Evolutionary conservation across 2,329 filamentous ascomycete genomes (phyloP), one percentile per base, ranked within the genome.

Genomic region (Cadophora malorum): DNA sequence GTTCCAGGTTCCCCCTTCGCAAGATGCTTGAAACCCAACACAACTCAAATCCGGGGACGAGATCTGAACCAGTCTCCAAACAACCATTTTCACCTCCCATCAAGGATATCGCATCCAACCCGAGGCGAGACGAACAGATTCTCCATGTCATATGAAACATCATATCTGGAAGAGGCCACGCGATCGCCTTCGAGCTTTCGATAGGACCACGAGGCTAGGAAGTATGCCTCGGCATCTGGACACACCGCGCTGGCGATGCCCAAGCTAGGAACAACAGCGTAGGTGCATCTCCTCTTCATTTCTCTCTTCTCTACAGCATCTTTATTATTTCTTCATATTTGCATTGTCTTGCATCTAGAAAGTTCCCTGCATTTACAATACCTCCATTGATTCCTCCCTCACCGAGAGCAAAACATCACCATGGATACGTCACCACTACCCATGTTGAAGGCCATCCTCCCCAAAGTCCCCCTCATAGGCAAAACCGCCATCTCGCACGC

Each of bases 401-500:
- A 2, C 19, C 14, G n/a, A 41, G 16, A 55, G 33, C 33, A 8
- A 47, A 61, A 50, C n/a, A 31, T 35, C 64, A 63, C 45, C 7
- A 75, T 74, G 72, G 73, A 75, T 35, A 55, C 67, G 38, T 71
- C 69, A 16, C 68, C 75, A 2, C 25, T 74, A 10, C 69, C 71
- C 21, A 53, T 76, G 19, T 58, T 75, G 31, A 76, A 72, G 56
- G 71, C 72, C 0, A 56, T 76, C 6, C 45, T 88, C 31, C 84
- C 87, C 10, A 83, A 85, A 71, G 74, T 92, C 1, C 90, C 91
- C 0, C 80, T 89, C 10, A 81, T 92, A 9, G 75, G 86, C n/a
- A 88, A 87, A 70, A 85, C 89, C 1, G 83, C 88, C 1, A 69
- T 92, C 14, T 80, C 85, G 59, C 91, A 94, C 74, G 76, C 89